Conservation (phyloP, 1,284 basidiomycete species). For the Cystobasidium pallidum region DNA sequence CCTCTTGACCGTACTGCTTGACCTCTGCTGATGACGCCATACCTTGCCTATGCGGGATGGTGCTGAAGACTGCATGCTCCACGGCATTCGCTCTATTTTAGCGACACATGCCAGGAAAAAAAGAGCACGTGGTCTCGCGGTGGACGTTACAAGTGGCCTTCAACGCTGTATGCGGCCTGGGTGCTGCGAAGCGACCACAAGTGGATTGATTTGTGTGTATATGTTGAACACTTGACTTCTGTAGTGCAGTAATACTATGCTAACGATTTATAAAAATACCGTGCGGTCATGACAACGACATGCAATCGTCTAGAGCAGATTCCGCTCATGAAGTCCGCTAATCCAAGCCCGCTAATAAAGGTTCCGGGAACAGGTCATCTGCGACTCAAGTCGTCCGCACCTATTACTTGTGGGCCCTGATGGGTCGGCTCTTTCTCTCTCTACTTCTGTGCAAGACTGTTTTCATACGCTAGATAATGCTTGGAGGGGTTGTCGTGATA, state of each 20-base stretch:
- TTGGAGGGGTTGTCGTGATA: conserved; percentile 25
- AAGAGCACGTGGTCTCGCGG: background rate
- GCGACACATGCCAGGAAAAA: background rate
- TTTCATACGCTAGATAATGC: conserved; percentile 42
- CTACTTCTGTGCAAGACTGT: conserved; percentile 42
- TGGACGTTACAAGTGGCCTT: background rate
- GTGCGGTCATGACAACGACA: conserved; percentile 12
- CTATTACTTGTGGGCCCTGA: too few species aligned
- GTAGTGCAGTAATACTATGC: conserved; percentile 1
- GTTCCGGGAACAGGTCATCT: too few species aligned
- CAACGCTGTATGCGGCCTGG: too few species aligned
- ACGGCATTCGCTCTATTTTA: too few species aligned
- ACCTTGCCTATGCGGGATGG: background rate
- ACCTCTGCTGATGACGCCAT: conserved; percentile 11
- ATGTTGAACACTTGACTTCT: background rate
- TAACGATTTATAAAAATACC: conserved; percentile 2
- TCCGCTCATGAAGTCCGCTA: background rate
- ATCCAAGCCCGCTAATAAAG: too few species aligned
- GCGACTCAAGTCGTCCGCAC: too few species aligned
- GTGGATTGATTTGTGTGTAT: background rate
- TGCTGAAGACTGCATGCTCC: background rate
- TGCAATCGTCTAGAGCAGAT: background rate
- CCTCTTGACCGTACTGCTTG: conserved; percentile 10
- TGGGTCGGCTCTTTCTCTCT: background rate
- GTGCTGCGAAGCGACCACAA: background rate